Base-by-base conservation (phyloP, 306 rosid genomes). In the Calophaca sinica region DNA sequence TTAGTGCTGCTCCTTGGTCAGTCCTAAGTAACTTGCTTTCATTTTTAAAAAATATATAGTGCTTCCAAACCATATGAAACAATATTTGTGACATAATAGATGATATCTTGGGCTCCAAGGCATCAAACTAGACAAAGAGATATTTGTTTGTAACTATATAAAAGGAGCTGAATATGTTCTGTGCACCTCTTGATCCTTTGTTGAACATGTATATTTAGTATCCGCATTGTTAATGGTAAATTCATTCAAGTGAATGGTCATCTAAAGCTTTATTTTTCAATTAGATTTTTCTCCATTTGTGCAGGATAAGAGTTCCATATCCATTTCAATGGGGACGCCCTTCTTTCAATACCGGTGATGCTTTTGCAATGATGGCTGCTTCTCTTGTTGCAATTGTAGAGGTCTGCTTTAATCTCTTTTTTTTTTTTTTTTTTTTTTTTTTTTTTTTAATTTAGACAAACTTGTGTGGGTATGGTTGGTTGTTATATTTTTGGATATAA, bases 251-350 rank as follows among this genome's bases (percentile, higher is more conserved):
- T 39, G 36, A 49, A 75, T 71, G 54, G 35, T 68, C 33, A 36
- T 50, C 49, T 62, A 31, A 70, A 52, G 6, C 3, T 4, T 51
- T 32, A 39, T 62, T 44, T 55, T 31, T 58, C 73, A 20, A 20
- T 20, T 20, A 20, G 26, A 20, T 20, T 20, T 20, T 20, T 20
- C 26, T 20, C n/a, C 76, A 59, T 68, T 58, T 53, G 44, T 80
- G 82, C 85, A 94, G 98, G 98, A 66, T 94, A 72, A 89, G 91
- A 83, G 73, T 91, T 78, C 98, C 98, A 44, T 91, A 87, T 85
- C 98, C 98, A 50, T 87, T 91, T 84, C 98, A 87, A 86, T 94
- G 98, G 98, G 97, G 96, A 20, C 6, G 82, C 49, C 96, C 96
- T 38, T 36, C 84, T 61, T 90, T 94, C 74, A 55, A 94, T 75